Evolutionary conservation across 495 filamentous ascomycete genomes (phyloP).

Genomic region (Tuber magnatum): DNA sequence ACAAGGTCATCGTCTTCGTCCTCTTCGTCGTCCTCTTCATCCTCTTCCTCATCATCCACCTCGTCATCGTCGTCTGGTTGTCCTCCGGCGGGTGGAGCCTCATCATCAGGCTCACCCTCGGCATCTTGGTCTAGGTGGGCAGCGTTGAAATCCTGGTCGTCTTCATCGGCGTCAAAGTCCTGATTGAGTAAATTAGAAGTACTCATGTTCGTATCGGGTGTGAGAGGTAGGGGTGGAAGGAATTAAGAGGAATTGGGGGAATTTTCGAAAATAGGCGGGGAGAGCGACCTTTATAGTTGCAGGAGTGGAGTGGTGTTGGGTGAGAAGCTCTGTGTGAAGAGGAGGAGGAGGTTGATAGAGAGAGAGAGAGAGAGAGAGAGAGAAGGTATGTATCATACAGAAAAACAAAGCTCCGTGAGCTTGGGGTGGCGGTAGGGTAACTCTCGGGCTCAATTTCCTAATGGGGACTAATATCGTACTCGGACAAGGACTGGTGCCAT

Average conservation of each 20-base stretch:
- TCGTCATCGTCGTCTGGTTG: constrained; percentile 37
- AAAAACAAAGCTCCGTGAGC: constrained; percentile 27
- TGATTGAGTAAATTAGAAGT: constrained; percentile 27
- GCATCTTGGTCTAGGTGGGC: constrained; percentile 35
- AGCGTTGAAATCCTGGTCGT: constrained; percentile 37
- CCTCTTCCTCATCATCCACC: constrained; percentile 50
- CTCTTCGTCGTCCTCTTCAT: constrained; percentile 51
- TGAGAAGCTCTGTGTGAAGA: constrained; percentile 10
- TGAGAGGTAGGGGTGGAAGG: not conserved
- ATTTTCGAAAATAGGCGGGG: constrained; percentile 7
- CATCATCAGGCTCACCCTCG: constrained; percentile 38
- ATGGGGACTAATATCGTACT: not conserved
- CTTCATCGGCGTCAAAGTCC: constrained; percentile 35
- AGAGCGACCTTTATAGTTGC: constrained; percentile 14
- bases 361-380: not conserved
- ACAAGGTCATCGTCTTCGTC: constrained; percentile 49
- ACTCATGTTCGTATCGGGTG: constrained; percentile 18
- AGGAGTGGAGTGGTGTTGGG: constrained; percentile 1
- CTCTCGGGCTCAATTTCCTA: not conserved
- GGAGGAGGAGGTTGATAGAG: constrained; percentile 5
- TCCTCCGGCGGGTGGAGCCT: constrained; percentile 15
- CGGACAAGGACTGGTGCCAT: not conserved
- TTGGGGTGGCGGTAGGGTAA: constrained; percentile 25
- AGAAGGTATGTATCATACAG: no score
- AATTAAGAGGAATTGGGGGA: not conserved